Conservation (phyloP, 2,329 filamentous ascomycete species). For the Ceratocystis smalleyi region DNA sequence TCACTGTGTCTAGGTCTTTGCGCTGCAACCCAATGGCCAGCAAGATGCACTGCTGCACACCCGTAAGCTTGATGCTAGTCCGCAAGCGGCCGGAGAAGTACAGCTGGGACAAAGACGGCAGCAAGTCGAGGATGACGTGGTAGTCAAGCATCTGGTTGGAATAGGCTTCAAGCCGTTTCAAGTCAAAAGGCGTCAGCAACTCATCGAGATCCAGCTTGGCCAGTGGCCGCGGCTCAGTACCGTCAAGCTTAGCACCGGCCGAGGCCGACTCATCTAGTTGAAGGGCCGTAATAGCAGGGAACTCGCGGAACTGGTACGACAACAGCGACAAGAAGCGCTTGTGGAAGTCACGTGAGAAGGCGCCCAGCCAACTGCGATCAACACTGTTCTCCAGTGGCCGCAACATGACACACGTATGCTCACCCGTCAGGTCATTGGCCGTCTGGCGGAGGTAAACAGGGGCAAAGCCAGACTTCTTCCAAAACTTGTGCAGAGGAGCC, state of each 20-base stretch:
- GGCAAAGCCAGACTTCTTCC: slow-evolving; percentile 74
- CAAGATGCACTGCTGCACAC: slow-evolving; percentile 74
- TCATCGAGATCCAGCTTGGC: slow-evolving; percentile 62
- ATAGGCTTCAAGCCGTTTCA: slow-evolving; percentile 89
- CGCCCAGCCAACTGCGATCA: slow-evolving; percentile 72
- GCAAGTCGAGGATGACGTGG: slow-evolving; percentile 86
- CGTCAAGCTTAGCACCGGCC: slow-evolving; percentile 51
- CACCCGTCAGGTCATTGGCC: slow-evolving; percentile 86
- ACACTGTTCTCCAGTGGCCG: slow-evolving; percentile 54
- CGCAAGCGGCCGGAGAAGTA: slow-evolving; percentile 73
- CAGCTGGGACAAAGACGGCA: slow-evolving; percentile 64
- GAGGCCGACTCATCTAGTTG: slow-evolving; percentile 78
- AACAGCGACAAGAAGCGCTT: slow-evolving; percentile 79
- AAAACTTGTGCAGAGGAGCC: slow-evolving; percentile 78
- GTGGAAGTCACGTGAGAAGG: slow-evolving; percentile 87
- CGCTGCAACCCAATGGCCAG: slow-evolving; percentile 83
- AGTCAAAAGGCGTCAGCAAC: slow-evolving; percentile 74
- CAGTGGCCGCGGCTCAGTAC: slow-evolving; percentile 32
- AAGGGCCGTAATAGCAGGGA: slow-evolving; percentile 62
- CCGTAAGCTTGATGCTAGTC: slow-evolving; percentile 51
- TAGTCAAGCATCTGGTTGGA: slow-evolving; percentile 96
- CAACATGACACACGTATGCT: slow-evolving; percentile 97
- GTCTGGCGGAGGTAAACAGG: slow-evolving; percentile 93
- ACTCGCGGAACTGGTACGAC: slow-evolving; percentile 81
- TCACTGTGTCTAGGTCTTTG: slow-evolving; percentile 68